Conservation (phyloP, 2,329 filamentous ascomycete genomes). For the Trichoderma oligosporum region DNA sequence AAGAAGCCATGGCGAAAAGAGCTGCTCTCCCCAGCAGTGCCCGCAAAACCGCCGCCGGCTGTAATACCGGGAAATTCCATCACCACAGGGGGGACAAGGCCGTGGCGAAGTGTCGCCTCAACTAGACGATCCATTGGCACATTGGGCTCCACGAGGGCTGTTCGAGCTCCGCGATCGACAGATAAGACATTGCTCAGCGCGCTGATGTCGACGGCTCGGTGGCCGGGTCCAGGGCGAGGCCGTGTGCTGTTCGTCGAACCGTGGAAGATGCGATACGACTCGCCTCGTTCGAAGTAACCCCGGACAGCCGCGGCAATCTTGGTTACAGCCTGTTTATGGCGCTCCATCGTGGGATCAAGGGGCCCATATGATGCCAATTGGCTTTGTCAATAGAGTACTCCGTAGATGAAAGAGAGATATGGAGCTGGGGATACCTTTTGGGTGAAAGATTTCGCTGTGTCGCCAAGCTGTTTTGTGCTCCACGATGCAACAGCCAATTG, state of each 20-base stretch:
- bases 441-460: background rate
- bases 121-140: constrained; percentile 71
- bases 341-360: constrained; percentile 41
- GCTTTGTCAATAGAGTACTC: too few species aligned
- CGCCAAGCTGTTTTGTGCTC: background rate
- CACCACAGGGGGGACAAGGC: constrained; percentile 66
- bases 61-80: constrained; percentile 78
- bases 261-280: constrained; percentile 71
- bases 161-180: constrained; percentile 53
- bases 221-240: constrained; percentile 36
- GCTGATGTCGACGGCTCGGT: constrained; percentile 59
- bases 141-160: constrained; percentile 69
- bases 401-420: background rate
- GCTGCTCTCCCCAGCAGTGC: constrained; percentile 67
- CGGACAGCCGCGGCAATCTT: constrained; percentile 47
- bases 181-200: constrained; percentile 59
- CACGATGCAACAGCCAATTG: background rate
- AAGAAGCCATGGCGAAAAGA: constrained; percentile 70
- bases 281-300: constrained; percentile 44
- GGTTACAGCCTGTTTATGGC: constrained; percentile 47
- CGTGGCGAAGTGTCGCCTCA: constrained; percentile 59
- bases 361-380: background rate
- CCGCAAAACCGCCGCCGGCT: constrained; percentile 66
- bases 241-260: constrained; percentile 74
- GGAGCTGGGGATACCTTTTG: too few species aligned